Percentiles rank a stretch among this genome's conserved stretches.
phyloP scores from a whole-genome alignment of 441 rosid species.

The Rhodomyrtus psidioides region DNA sequence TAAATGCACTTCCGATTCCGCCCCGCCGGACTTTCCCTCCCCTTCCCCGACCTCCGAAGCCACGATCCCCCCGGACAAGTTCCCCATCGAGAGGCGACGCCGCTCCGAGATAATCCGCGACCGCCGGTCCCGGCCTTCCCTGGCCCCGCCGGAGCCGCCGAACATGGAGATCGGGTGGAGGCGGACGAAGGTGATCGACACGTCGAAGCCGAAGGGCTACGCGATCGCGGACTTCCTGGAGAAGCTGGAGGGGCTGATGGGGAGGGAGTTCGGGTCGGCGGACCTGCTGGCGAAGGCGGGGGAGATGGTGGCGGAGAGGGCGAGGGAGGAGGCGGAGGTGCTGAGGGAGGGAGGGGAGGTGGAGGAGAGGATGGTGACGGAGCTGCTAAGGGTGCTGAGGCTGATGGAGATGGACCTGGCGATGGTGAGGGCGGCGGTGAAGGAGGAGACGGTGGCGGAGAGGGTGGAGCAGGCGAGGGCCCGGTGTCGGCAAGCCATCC shows the following conservation, averaged over 20 bases:
- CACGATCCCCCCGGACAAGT: constrained; percentile 34
- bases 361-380: constrained; percentile 82
- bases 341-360: constrained; percentile 76
- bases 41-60: constrained; percentile 42
- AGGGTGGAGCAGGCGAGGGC: constrained; percentile 82
- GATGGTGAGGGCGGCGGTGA: constrained; percentile 87
- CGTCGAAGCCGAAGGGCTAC: constrained; percentile 72
- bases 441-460: constrained; percentile 61
- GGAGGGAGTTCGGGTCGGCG: constrained; percentile 69
- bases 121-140: constrained; percentile 21
- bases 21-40: constrained; percentile 10
- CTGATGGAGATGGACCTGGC: constrained; percentile 98
- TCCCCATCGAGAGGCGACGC: constrained; percentile 76
- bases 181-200: constrained; percentile 53
- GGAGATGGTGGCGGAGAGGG: constrained; percentile 83
- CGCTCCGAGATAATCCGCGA: constrained; percentile 54
- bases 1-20: constrained; percentile 29
- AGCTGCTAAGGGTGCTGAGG: constrained; percentile 73
- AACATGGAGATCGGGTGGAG: constrained; percentile 84
- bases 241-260: constrained; percentile 68
- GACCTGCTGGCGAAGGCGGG: constrained; percentile 65
- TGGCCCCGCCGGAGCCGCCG: constrained; percentile 54
- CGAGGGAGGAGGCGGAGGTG: constrained; percentile 81
- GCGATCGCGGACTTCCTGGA: constrained; percentile 79
- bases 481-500: constrained; percentile 88